Base-by-base conservation (phyloP, 2,329 filamentous ascomycete genomes). In the Aschersonia sp. region DNA sequence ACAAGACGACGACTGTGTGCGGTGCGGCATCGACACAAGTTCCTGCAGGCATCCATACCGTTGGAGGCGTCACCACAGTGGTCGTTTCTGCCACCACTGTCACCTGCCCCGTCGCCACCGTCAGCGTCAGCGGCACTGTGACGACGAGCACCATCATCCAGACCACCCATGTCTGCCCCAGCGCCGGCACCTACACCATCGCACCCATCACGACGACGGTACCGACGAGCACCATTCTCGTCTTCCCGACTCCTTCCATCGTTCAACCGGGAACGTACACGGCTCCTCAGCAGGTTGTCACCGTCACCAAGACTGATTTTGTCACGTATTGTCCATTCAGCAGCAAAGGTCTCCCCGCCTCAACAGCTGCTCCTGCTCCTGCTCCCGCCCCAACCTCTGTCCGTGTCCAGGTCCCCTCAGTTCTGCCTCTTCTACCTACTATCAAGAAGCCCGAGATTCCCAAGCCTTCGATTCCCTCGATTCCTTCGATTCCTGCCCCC, bases 151-250 rank as follows among this genome's bases (percentile, higher is more conserved):
- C 81, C 57, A 77, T 87, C 59, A 70, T 75, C 66, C 77, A 71
- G 57, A 88, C 84, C 59, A 81, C 79, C 59, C 86, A 82, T 60
- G 75, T 83, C 60, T 88, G 84, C 80, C 82, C 83, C 52, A 71
- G 71, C 45, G 72, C 82, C 58, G 84, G 84, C 63, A 86, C 81
- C 49, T 89, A 87, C 74, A 87, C 81, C 61, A 80, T 89, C 56
- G 80, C 73, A 54, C 79, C 84, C 49, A 73, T 73, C 61, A 84
- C 80, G 61, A 84, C 79, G 55, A 72, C 70, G 35, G 72, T 79
- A 54, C 65, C 71, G 49, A 66, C 69, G 56, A 71, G 72, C 51
- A 74, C 72, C 46, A 69, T 73, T 54, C 68, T 82, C 49, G 75
- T 80, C 58, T 81, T 82, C 66, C 84, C 84, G 46, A 75, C 74